Conservation (phyloP, 768 basidiomycete genomes). For the Lyophyllum semitale region DNA sequence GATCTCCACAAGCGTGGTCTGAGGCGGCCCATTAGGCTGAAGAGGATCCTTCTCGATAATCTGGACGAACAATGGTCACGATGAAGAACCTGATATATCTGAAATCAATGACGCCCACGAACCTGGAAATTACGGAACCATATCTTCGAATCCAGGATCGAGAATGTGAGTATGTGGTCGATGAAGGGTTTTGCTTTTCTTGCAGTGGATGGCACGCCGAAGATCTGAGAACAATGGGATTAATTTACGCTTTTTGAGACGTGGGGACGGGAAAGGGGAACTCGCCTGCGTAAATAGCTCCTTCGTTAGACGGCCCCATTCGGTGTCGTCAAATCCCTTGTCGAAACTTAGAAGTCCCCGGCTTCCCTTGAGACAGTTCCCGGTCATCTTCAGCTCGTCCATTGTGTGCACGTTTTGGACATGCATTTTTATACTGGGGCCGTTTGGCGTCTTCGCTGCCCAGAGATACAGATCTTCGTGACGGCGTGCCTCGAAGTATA, state of each 20-base stretch:
- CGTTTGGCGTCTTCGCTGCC: slow-evolving; percentile 97
- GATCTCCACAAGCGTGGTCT: slow-evolving; percentile 91
- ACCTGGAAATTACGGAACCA: slow-evolving; percentile 99
- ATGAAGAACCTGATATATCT: neutral
- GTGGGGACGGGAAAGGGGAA: slow-evolving; percentile 15
- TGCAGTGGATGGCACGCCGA: slow-evolving; percentile 90
- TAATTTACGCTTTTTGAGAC: neutral
- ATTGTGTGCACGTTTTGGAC: slow-evolving; percentile 99
- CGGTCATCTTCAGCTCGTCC: slow-evolving; percentile 99
- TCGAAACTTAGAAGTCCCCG: slow-evolving; percentile 93
- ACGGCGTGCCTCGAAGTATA: slow-evolving; percentile 95
- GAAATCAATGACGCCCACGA: slow-evolving; percentile 17
- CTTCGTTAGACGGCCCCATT: slow-evolving; percentile 85
- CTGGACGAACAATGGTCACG: slow-evolving; percentile 40
- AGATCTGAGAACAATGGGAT: slow-evolving; percentile 62
- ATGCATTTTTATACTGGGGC: slow-evolving; percentile 95
- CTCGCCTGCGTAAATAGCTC: slow-evolving; percentile 92
- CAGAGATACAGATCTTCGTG: slow-evolving; percentile 97
- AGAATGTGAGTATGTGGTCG: slow-evolving; percentile 97
- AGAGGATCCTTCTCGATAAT: slow-evolving; percentile 93
- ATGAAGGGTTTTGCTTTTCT: slow-evolving; percentile 95
- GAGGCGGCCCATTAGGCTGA: slow-evolving; percentile 82
- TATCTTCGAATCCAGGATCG: slow-evolving; percentile 91
- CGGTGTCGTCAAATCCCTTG: slow-evolving; percentile 83
- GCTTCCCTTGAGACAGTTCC: slow-evolving; percentile 96